Evolutionary conservation across 805 yeast genomes (phyloP).

Genomic region (Osmozyma mogii): DNA sequence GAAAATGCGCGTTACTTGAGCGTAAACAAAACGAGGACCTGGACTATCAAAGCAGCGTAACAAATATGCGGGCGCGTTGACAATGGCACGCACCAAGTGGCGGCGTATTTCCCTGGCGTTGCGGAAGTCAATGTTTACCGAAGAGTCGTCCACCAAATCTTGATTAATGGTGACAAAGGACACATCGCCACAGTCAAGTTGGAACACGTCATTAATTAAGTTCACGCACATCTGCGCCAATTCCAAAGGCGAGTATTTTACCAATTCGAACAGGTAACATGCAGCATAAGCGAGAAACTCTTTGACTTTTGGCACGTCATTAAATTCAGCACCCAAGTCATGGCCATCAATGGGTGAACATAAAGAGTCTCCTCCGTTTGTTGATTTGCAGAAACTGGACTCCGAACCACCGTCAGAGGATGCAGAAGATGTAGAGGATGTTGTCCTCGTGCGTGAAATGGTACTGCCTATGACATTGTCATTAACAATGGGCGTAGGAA

Average conservation of each 20-base stretch:
- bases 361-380: too few species aligned
- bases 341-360: too few species aligned
- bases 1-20: too few species aligned
- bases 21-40: too few species aligned
- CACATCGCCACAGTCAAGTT: too few species aligned
- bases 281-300: slow-evolving; percentile 43
- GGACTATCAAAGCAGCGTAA: slow-evolving; percentile 7
- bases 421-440: too few species aligned
- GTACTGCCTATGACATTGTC: too few species aligned
- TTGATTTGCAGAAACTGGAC: too few species aligned
- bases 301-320: slow-evolving; percentile 39
- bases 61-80: slow-evolving; percentile 8
- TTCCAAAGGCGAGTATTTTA: slow-evolving; percentile 6
- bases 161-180: too few species aligned
- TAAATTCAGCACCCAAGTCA: slow-evolving; percentile 3
- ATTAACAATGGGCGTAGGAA: slow-evolving; percentile 20
- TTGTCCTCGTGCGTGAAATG: too few species aligned
- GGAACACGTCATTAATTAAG: slow-evolving; percentile 23
- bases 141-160: too few species aligned
- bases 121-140: slow-evolving; percentile 4
- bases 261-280: slow-evolving; percentile 34
- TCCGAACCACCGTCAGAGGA: too few species aligned
- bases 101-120: slow-evolving; percentile 5
- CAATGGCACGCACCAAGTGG: slow-evolving; percentile 5
- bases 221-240: slow-evolving; percentile 25